Percentiles rank a stretch among this genome's conserved stretches.
These are phyloP conservation scores for Talaromyces marneffei DNA, from an alignment of 2,329 filamentous ascomycete genomes.

Conservation along the genomic window DNA sequence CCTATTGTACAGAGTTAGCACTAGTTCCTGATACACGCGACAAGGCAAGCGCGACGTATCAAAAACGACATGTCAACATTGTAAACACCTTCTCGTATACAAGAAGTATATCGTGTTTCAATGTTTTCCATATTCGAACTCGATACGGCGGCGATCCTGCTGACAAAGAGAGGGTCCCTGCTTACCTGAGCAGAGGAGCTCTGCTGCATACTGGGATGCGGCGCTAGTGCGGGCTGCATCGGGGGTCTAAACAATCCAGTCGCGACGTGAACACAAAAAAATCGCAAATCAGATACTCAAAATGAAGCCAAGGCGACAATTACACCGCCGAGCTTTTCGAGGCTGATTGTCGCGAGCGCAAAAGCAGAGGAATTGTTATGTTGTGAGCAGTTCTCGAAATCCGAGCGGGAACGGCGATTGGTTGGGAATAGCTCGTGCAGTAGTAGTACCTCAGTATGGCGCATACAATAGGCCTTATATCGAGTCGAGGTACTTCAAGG, in stretches of 20 bases:
- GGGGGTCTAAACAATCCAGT: no score
- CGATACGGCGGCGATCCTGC: conserved; percentile 10
- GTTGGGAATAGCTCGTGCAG: conserved; percentile 5
- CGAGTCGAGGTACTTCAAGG: neutral
- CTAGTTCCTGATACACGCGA: neutral
- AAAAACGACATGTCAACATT: neutral
- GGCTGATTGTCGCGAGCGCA: neutral
- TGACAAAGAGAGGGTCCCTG: conserved; percentile 35
- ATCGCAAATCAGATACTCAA: neutral
- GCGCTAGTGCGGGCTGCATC: conserved; percentile 45
- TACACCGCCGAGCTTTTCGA: neutral
- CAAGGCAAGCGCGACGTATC: neutral
- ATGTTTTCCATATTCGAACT: neutral
- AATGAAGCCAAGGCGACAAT: neutral
- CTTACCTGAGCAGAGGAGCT: conserved; percentile 52
- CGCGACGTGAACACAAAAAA: neutral
- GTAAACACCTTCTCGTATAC: neutral
- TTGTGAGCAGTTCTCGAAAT: neutral
- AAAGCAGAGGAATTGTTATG: neutral
- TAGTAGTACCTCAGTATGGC: conserved; percentile 2
- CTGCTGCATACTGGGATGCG: conserved; percentile 46
- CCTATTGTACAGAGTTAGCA: conserved; percentile 2
- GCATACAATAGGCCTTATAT: neutral
- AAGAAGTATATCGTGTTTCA: neutral
- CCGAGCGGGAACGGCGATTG: conserved; percentile 10